Base-by-base conservation (phyloP, 768 basidiomycete species). In the Amanita rimosa region DNA sequence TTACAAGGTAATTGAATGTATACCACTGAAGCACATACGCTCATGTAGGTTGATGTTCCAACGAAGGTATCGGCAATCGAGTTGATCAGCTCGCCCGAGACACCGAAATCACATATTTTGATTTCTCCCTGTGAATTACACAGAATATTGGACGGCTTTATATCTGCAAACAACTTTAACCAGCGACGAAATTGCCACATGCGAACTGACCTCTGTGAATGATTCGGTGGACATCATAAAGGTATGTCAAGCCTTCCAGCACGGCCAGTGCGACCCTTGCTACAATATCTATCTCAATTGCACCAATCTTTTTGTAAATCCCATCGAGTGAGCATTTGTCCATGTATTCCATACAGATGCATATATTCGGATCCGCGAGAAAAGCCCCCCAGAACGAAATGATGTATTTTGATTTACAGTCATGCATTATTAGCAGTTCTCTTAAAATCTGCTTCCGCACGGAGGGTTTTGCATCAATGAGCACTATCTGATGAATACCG, bases 91-190 rank as follows among this genome's bases (percentile, higher is more conserved):
- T 99, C 96, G 29, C 96, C 96, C 1, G 94, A 97, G 6, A 99
- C 96, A 34, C 96, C 96, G 63, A 98, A 99, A 66, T 99, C 96
- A 60, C 95, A 97, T 48, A 99, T 94, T 71, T 99, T 99, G 75
- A 98, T 94, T 57, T 96, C 83, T 26, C 96, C 96, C 42, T 74
- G 71, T 6, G 95, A 96, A 61, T 97, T 98, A 68, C 75, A 91
- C 39, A 98, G 73, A 54, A 99, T 96, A 60, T 99, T 99, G 10
- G 93, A 96, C 24, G 96, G 96, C 66, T 99, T 99, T 75, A 99
- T 97, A 62, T 98, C 96, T 98, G 58, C 19, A 40, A 41, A 38
- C 17, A 5, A 14, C 22, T 33, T 35, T 8, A 50, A 19, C 34
- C 38, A 34, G 33, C 17, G 8, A 46, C 46, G 19, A n/a, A 4